Base-by-base conservation (phyloP, 805 yeast species). In the Torulaspora maleeae region DNA sequence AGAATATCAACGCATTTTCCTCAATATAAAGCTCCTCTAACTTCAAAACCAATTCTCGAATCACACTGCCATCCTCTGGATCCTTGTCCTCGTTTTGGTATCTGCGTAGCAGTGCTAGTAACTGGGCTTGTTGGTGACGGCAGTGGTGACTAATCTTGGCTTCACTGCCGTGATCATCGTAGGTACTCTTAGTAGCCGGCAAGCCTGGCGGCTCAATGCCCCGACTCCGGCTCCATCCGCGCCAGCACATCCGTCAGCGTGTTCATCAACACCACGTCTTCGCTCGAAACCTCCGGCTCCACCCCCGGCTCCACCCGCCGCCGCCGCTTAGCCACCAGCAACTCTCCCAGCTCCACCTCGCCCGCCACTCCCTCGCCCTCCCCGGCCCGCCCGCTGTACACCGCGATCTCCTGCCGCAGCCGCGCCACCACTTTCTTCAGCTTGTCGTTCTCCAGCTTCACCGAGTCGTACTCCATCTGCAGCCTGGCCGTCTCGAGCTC, bases 1-100 rank as follows among this genome's bases (percentile, higher is more conserved):
- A 82, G 2, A 93, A 82, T 52, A 93, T 90, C 61, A 86, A 84
- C 38, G 72, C 60, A 10, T 79, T 72, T 59, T 86, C 85, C 58
- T 90, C 96, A 53, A 78, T 75, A 54, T 78, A 73, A 44, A 93
- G 71, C 27, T 77, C 78, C 33, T 75, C 79, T 52, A 89, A 70
- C 63, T 86, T 71, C 45, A 66, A 64, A 19, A 70, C 60, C 12
- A 72, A 54, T 30, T 71, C 57, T 27, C 63, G 63, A 0, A 66
- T 70, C 3, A 65, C 60, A 0, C 69, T 68, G 3, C 77, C 75
- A 39, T 60, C 64, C 24, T 64, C 61, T 12, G 61, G 61, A 41
- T 77, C 76, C 22, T 70, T 69, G 16, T 72, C 75, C 33, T 67
- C 77, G 50, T 73, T 74, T 41, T 64, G n/a, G n/a, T n/a, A n/a